Evolutionary conservation across 2,329 filamentous ascomycete genomes (phyloP).

Genomic region (Pezicula rhizophila): DNA sequence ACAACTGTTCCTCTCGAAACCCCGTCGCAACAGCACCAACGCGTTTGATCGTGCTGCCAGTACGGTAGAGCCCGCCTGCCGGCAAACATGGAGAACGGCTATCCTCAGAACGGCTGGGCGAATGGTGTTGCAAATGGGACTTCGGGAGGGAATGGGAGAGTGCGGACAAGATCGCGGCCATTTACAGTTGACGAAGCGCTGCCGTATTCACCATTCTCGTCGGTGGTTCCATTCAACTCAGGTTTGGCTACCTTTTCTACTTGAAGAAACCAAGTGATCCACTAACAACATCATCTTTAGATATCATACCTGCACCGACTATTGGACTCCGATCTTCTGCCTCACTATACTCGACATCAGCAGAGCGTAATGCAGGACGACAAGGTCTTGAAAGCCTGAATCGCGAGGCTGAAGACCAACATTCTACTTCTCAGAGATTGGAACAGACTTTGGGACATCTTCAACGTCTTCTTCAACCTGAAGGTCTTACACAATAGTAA

Average conservation of each 20-base stretch:
- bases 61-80: neutral
- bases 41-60: neutral
- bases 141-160: conserved; percentile 7
- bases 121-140: conserved; percentile 15
- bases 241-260: conserved; percentile 41
- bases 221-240: conserved; percentile 71
- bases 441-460: conserved; percentile 70
- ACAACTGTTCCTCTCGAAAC: neutral
- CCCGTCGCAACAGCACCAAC: neutral
- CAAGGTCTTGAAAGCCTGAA: conserved; percentile 63
- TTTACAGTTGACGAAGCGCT: conserved; percentile 69
- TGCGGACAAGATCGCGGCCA: conserved; percentile 29
- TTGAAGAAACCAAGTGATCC: conserved; percentile 1
- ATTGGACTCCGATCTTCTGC: conserved; percentile 47
- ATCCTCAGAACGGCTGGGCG: conserved; percentile 15
- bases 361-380: conserved; percentile 44
- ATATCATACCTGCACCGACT: conserved; percentile 59
- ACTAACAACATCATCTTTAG: conserved; percentile 32
- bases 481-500: conserved; percentile 58
- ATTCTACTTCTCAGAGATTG: conserved; percentile 56
- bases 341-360: conserved; percentile 46
- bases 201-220: conserved; percentile 77
- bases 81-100: conserved; percentile 11
- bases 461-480: conserved; percentile 64
- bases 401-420: conserved; percentile 54